Base-by-base conservation (phyloP, 805 yeast genomes). In the Ogataea ganodermae region DNA sequence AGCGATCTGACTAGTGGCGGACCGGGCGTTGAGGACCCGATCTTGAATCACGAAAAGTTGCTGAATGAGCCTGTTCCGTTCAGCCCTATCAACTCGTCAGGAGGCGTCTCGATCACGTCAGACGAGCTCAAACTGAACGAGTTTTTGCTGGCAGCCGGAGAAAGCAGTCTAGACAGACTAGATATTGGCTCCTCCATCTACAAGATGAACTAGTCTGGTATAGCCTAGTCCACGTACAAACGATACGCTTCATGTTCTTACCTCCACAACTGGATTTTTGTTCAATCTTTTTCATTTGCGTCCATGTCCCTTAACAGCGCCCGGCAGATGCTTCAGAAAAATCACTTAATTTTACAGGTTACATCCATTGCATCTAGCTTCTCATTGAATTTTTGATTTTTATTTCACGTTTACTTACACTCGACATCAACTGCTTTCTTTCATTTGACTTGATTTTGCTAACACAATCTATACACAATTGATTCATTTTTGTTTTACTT, bases 101-200 rank as follows among this genome's bases (percentile, higher is more conserved):
- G 44, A 35, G 57, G 52, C 20, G 47, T 46, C 6, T 51, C 55
- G 13, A 21, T 48, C 14, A 45, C 49, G n/a, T 56, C 59, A 21
- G 63, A 62, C 24, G 64, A 62, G 24, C 45, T 59, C 21, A 70
- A 79, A 48, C 65, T 80, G 57, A 80, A 80, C 55, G 80, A 78
- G 56, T 62, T 78, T 32, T 74, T 78, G 48, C 58, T 78, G 27
- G 82, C 82, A 45, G 79, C 82, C 9, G 72, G 81, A 49, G 82
- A 78, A 51, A 81, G 80, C 13, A 72, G 78, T 48, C 56, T 79
- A 31, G 84, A 79, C 56, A 66, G 80, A 21, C 63, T 80, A 47
- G 84, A 80, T 42, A 45, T 62, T n/a, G 55, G 57, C 24, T 69
- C 81, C 13, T 72, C 68, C 42, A 57, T 79, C 8, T 65, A 70